phyloP scores from a whole-genome alignment of 768 basidiomycete species.

The Cystobasidium ongulense region DNA sequence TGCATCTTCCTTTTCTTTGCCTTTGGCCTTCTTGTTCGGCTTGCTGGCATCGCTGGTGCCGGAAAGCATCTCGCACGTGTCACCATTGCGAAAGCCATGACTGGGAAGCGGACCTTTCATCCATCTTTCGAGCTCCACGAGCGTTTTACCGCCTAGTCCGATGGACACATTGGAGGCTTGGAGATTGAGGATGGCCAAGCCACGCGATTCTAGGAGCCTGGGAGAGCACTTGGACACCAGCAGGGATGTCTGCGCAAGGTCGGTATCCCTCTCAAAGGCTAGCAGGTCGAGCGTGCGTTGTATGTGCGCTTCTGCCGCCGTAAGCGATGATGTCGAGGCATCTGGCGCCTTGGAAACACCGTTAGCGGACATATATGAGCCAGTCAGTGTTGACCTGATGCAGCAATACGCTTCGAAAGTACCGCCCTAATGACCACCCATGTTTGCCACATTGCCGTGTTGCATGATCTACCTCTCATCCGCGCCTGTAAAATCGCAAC shows the following conservation, averaged over 20 bases:
- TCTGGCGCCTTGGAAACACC: background rate
- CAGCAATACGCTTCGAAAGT: no score
- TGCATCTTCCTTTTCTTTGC: slow-evolving; percentile 23
- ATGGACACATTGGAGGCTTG: slow-evolving; percentile 13
- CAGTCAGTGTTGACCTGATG: background rate
- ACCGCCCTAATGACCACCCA: no score
- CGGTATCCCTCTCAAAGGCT: slow-evolving; percentile 18
- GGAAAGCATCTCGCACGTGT: slow-evolving; percentile 25
- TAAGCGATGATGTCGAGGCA: background rate
- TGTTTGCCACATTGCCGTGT: no score
- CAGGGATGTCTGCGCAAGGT: slow-evolving; percentile 26
- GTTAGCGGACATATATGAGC: background rate
- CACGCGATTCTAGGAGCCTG: slow-evolving; percentile 25
- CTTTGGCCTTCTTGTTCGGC: slow-evolving; percentile 9
- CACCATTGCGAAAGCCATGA: slow-evolving; percentile 28
- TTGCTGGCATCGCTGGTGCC: background rate
- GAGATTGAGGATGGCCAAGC: slow-evolving; percentile 25
- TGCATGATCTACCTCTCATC: no score
- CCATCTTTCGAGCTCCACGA: slow-evolving; percentile 31
- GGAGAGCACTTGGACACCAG: slow-evolving; percentile 29
- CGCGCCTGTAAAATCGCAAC: no score
- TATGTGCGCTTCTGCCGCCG: background rate
- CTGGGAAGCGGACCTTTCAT: slow-evolving; percentile 20
- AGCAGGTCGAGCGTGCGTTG: slow-evolving; percentile 26
- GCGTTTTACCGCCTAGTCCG: slow-evolving; percentile 35